Base-by-base conservation (phyloP, 495 filamentous ascomycete species). In the Aspergillus cavernicola region DNA sequence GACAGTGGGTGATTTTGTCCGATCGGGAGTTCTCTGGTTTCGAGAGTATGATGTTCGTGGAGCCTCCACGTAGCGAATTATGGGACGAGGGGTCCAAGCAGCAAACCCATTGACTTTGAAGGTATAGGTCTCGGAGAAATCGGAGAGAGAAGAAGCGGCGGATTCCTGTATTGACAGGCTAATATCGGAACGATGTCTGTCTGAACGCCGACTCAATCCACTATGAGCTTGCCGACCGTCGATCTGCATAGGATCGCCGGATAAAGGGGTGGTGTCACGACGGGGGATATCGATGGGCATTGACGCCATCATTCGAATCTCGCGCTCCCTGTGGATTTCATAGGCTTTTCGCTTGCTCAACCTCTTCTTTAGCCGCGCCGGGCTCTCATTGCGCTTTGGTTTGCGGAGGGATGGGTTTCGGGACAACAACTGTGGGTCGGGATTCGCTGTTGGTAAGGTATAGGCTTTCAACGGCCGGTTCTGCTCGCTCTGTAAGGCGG, bases 231-330 rank as follows among this genome's bases (percentile, higher is more conserved):
- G 83, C 53, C 77, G 84, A 62, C 79, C 85, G 39, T 92, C 86
- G 48, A 80, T 78, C 57, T 80, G 80, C 24, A 56, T 52, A 45
- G 71, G 58, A 15, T 69, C 66, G 19, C 62, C 60, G 11, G 59
- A 41, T 55, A 83, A 67, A 10, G 80, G 72, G 10, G 78, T 75
- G 2, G 77, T 75, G 3, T 80, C 72, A 35, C 85, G 83, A 22
- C 78, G 76, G 33, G 86, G 85, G 39, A 83, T 77, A 13, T 81
- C 77, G 36, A 89, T 80, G 24, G 82, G 83, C 18, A 66, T 68
- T 36, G 85, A 79, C 51, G 74, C 86, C 84, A 96, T 86, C n/a
- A 87, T 79, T 53, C 84, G 84, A 58, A 96, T 89, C 69, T 96
- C 89, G 48, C 87, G 87, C 65, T 95, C 90, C 15, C 91, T 79